Evolutionary conservation across 2,329 filamentous ascomycete genomes (phyloP), one percentile per base, ranked within the genome.

Genomic region (Allantophomopsis cytisporea): DNA sequence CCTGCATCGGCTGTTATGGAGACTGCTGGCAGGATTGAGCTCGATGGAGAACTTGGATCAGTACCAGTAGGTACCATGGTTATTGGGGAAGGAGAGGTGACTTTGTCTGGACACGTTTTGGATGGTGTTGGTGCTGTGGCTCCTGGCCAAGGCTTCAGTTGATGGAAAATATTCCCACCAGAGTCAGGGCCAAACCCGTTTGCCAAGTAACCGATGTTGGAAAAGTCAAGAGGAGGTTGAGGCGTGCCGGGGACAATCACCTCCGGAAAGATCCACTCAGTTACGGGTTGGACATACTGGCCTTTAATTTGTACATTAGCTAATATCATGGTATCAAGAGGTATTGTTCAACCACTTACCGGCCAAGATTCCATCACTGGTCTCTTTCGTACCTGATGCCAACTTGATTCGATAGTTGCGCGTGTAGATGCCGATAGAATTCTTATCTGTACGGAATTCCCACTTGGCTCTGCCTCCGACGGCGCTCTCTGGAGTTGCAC

Each of bases 201-300:
- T 13, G 45, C 46, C 7, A 59, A 47, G 35, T 48, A 47, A 2
- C 54, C 50, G 7, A 64, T 50, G 28, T 54, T 52, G 20, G 49
- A 47, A 41, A 64, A 63, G 38, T 59, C 53, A 45, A 53, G 55
- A 42, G 43, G 54, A 47, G 46, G 46, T 8, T 53, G 54, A 10
- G 47, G 36, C 14, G 42, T 41, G 1, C 62, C 62, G n/a, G 62
- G 62, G 3, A 53, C 48, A 14, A 57, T 51, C 14, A 57, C 50
- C 44, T 65, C 62, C 8, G 62, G 61, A 47, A 60, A 60, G 44
- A 65, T 63, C 60, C 60, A 64, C 41, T 64, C 62, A 4, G 51
- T 54, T 4, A 65, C 60, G 11, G 62, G 56, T 21, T 56, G 54
- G 15, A 64, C 50, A 34, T 61, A 65, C 39, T 61, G 55, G 23